These are phyloP conservation scores for Amphirosellinia nigrospora DNA, from an alignment of 495 filamentous ascomycete genomes.

Conservation along the genomic window DNA sequence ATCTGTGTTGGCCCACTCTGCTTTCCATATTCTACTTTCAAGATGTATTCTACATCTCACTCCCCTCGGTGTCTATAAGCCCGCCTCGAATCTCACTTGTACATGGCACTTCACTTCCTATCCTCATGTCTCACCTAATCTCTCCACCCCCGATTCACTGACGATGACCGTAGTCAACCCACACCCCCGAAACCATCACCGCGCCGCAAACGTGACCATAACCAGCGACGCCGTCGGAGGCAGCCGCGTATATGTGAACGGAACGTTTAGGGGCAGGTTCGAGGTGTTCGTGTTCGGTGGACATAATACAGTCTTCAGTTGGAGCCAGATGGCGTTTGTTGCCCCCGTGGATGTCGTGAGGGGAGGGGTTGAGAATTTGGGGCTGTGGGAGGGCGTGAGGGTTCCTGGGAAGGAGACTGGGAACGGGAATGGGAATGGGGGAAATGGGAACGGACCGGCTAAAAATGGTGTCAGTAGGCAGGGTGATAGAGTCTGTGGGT, in stretches of 20 bases:
- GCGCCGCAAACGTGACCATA: constrained; percentile 40
- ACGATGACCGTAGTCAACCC: constrained; percentile 33
- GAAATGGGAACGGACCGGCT: background rate
- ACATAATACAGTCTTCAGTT: constrained; percentile 55
- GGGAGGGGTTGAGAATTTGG: constrained; percentile 40
- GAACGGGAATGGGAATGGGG: background rate
- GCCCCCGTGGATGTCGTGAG: constrained; percentile 50
- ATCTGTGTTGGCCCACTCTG: background rate
- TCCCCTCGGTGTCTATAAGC: no score
- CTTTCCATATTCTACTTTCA: background rate
- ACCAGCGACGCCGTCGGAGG: constrained; percentile 48
- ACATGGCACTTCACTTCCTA: no score
- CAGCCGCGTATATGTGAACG: constrained; percentile 55
- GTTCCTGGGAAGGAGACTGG: background rate
- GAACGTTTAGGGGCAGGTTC: constrained; percentile 54
- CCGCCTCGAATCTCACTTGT: no score
- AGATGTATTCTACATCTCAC: background rate
- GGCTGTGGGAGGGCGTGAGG: constrained; percentile 25
- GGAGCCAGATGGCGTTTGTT: constrained; percentile 66
- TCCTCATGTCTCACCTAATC: background rate
- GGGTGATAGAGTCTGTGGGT: background rate
- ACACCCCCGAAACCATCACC: constrained; percentile 32
- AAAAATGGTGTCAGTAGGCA: background rate
- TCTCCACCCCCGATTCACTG: background rate
- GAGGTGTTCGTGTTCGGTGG: constrained; percentile 63